These are phyloP conservation scores for Reticulomyxa filosa DNA, from an alignment of 78 protist genomes.

Conservation along the genomic window DNA sequence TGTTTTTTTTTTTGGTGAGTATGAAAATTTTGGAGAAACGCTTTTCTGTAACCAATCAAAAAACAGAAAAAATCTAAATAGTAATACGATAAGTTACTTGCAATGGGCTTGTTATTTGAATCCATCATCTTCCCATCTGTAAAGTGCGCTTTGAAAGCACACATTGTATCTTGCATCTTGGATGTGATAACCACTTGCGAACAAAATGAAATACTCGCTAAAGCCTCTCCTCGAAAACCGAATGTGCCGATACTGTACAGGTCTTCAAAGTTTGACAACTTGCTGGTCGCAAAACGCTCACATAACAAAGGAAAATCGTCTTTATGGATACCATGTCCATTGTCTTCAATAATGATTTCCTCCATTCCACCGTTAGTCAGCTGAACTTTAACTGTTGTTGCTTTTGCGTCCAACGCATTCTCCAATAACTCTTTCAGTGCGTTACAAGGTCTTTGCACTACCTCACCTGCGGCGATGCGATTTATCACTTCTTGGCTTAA, in stretches of 20 bases:
- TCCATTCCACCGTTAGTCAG: constrained; percentile 34
- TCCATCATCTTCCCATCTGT: constrained; percentile 34
- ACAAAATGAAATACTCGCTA: constrained; percentile 75
- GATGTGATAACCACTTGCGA: constrained; percentile 69
- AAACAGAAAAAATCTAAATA: too few relatives aligned
- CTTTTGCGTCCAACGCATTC: constrained; percentile 39
- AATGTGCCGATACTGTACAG: constrained; percentile 24
- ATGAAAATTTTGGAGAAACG: too few relatives aligned
- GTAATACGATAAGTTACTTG: too few relatives aligned
- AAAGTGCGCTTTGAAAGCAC: constrained; percentile 43
- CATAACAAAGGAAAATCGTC: constrained; percentile 32
- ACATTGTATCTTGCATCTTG: constrained; percentile 22
- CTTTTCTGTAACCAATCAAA: too few relatives aligned
- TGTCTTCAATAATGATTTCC: too few relatives aligned
- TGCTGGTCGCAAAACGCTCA: constrained; percentile 39
- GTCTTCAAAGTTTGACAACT: constrained; percentile 26
- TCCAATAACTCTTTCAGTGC: constrained; percentile 37
- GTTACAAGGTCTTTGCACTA: constrained; percentile 24
- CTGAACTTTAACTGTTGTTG: constrained; percentile 12
- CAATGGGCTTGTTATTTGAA: too few relatives aligned
- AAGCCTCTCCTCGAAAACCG: constrained; percentile 58
- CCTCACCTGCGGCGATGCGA: constrained; percentile 49
- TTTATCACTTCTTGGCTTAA: constrained; percentile 10
- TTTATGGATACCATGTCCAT: too few relatives aligned
- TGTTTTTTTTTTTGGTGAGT: too few relatives aligned